Percentiles rank a stretch among this genome's conserved stretches.
Conservation (phyloP, 106 monocot genomes). For the Dioscorea zingiberensis region DNA sequence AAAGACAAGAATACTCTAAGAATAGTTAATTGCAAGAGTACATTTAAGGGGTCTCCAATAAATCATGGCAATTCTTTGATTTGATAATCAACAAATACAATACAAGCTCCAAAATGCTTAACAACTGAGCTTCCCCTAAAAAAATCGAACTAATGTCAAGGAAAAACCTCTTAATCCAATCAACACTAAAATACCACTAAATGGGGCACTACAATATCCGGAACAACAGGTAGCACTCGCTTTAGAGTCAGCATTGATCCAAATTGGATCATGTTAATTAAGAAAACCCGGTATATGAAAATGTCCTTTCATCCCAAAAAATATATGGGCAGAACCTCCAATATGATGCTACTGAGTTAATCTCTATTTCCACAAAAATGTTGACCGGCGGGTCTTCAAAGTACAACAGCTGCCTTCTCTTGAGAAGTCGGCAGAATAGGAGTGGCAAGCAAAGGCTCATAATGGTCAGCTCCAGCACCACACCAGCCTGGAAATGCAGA, state of each 20-base stretch:
- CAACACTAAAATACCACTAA: background rate
- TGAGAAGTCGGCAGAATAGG: slow-evolving; percentile 44
- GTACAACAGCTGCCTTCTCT: slow-evolving; percentile 78
- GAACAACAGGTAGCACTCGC: slow-evolving; percentile 8
- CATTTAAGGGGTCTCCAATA: too few relatives aligned
- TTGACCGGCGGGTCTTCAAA: slow-evolving; percentile 28
- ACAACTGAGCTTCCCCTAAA: background rate
- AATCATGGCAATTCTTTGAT: background rate
- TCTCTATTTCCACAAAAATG: slow-evolving; percentile 13
- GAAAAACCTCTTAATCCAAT: background rate
- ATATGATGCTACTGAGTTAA: background rate
- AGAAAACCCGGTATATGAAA: background rate
- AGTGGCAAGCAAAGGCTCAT: slow-evolving; percentile 72
- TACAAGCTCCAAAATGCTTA: background rate
- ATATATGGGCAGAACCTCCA: slow-evolving; percentile 5
- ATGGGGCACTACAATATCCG: background rate
- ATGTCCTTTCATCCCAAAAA: background rate
- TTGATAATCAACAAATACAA: background rate
- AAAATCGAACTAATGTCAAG: background rate
- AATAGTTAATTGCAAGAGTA: too few relatives aligned
- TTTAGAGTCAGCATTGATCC: slow-evolving; percentile 11
- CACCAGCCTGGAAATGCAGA: slow-evolving; percentile 73
- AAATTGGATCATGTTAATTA: slow-evolving; percentile 13
- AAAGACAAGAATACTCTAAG: too few relatives aligned
- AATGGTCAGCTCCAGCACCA: slow-evolving; percentile 92